Base-by-base conservation (phyloP, 805 yeast species). In the Maudiozyma turicensis region DNA sequence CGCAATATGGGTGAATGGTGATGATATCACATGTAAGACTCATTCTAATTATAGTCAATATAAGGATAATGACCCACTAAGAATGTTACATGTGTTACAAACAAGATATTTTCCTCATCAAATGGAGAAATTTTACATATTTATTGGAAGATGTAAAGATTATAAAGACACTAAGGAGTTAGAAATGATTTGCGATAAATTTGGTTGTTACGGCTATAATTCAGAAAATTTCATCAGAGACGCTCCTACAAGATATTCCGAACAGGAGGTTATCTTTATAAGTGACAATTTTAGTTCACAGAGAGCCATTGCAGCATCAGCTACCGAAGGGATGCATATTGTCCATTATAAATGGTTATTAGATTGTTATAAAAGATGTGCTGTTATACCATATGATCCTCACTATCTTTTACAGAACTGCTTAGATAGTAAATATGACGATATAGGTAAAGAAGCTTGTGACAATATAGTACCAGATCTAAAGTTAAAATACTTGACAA, bases 281-380 rank as follows among this genome's bases (percentile, higher is more conserved):
- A 53, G 66, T 6, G 70, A 65, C 50, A 46, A 54, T 11, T 35
- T 56, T 8, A 44, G 52, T 7, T 65, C 68, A 13, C 53, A 55
- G 7, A 58, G 70, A 51, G 63, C 58, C 2, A 54, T 56, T n/a
- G 68, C 65, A 35, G 80, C 80, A 2, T 50, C 58, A 26, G 60
- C 59, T 32, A 68, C 72, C 65, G 58, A 60, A 14, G 38, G 38
- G 6, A 65, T 74, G 13, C 69, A 72, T 2, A 60, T 73, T 2
- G 73, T 74, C 3, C 68, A 68, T 49, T 70, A 72, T 8, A 60
- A 66, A 45, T 77, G 80, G 80, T 46, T 76, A 11, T 34, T 58
- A 4, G 72, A 73, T 49, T 70, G 76, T 45, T 50, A 67, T 3
- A 61, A 58, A 44, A 59, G 76, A 49, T 65, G 68, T n/a, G 74